A percentile compares a stretch with the other conserved stretches of the same genome.
These are phyloP conservation scores for Calonectria pseudoreteaudii DNA, from an alignment of 2,329 filamentous ascomycete species.

Conservation along the genomic window DNA sequence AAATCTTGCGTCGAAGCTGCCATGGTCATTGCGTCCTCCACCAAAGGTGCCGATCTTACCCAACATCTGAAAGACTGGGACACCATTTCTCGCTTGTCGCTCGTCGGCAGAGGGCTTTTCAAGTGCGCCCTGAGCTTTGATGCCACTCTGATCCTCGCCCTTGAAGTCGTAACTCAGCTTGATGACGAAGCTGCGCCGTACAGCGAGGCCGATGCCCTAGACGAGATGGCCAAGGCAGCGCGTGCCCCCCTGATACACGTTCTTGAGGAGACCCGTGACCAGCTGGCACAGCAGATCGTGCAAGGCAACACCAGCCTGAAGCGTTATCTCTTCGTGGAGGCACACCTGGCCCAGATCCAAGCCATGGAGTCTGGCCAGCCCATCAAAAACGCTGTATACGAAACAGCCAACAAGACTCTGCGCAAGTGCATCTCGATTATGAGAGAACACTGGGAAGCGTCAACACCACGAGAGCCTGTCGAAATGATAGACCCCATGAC, in stretches of 20 bases:
- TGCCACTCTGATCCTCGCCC: constrained; percentile 37
- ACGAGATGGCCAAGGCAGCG: constrained; percentile 35
- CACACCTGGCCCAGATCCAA: constrained; percentile 38
- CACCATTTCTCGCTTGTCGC: constrained; percentile 36
- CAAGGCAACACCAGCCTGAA: constrained; percentile 41
- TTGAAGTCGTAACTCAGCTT: constrained; percentile 40
- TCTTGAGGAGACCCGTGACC: constrained; percentile 33
- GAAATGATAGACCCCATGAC: constrained; percentile 27
- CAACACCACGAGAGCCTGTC: constrained; percentile 35
- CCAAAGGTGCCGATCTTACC: constrained; percentile 29
- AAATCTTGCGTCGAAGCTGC: constrained; percentile 41
- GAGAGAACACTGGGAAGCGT: constrained; percentile 23
- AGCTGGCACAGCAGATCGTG: constrained; percentile 33
- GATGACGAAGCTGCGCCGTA: constrained; percentile 36
- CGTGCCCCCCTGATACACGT: constrained; percentile 36
- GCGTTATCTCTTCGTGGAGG: constrained; percentile 38
- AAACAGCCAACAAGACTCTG: constrained; percentile 33
- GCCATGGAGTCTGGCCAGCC: constrained; percentile 37
- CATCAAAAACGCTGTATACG: constrained; percentile 38
- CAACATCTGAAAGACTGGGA: constrained; percentile 34
- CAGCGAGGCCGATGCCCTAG: constrained; percentile 37
- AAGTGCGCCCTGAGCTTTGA: constrained; percentile 43
- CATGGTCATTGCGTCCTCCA: constrained; percentile 36
- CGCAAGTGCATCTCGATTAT: constrained; percentile 33
- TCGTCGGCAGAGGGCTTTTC: constrained; percentile 41